phyloP scores from a whole-genome alignment of 176 grass and related monocot species.

The Phragmites australis region DNA sequence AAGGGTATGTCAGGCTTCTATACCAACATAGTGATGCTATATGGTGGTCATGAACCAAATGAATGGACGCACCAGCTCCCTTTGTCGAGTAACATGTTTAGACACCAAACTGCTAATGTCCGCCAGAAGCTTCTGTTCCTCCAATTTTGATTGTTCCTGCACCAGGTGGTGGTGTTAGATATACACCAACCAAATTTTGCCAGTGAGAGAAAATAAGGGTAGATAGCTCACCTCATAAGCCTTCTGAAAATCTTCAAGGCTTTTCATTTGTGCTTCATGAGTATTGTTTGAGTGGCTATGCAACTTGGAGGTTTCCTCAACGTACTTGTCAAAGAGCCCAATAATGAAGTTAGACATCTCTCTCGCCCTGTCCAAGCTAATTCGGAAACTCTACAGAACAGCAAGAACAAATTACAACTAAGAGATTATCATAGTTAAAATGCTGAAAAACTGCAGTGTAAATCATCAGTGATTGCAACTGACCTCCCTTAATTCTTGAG shows the following conservation, averaged over 20 bases:
- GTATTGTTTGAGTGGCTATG: slow-evolving; percentile 57
- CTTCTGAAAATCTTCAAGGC: slow-evolving; percentile 80
- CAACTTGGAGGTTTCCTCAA: slow-evolving; percentile 59
- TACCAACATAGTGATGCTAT: not conserved
- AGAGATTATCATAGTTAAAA: slow-evolving; percentile 11
- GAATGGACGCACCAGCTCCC: slow-evolving; percentile 65
- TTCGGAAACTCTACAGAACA: slow-evolving; percentile 61
- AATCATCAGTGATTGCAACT: slow-evolving; percentile 33
- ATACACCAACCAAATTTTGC: not conserved
- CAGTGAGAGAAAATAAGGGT: not conserved
- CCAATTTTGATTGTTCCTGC: slow-evolving; percentile 86
- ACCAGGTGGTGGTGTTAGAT: slow-evolving; percentile 24
- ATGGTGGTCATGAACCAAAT: not conserved
- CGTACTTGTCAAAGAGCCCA: slow-evolving; percentile 63
- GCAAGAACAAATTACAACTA: slow-evolving; percentile 25
- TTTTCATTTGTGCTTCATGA: slow-evolving; percentile 75
- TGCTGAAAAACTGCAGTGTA: not conserved
- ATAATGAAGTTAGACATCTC: slow-evolving; percentile 68
- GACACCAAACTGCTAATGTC: slow-evolving; percentile 84
- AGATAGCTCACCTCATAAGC: slow-evolving; percentile 69
- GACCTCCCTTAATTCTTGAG: slow-evolving; percentile 79
- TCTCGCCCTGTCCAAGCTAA: slow-evolving; percentile 66
- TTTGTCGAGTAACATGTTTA: slow-evolving; percentile 72
- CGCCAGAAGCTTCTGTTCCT: slow-evolving; percentile 77
- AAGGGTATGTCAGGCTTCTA: slow-evolving; percentile 18